Evolutionary conservation across 73 alveolate genomes (phyloP).

Genomic region (Paramecium bursaria): DNA sequence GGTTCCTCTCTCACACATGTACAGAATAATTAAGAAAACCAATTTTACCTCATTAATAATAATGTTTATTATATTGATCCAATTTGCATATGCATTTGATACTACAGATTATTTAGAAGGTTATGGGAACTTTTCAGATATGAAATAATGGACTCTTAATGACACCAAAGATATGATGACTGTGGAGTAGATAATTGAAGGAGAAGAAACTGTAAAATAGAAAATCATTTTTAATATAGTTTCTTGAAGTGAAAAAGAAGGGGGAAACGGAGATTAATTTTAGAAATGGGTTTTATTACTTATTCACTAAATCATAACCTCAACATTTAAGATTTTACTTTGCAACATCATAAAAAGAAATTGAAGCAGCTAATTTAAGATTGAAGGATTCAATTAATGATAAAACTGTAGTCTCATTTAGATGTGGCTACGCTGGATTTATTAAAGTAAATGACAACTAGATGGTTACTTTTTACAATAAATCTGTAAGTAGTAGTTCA

Average conservation of each 20-base stretch:
- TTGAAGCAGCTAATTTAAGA: constrained; percentile 67
- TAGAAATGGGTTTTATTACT: constrained; percentile 32
- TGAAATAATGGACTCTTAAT: constrained; percentile 48
- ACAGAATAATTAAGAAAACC: constrained; percentile 46
- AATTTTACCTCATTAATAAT: not conserved
- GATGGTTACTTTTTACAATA: constrained; percentile 68
- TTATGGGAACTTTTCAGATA: constrained; percentile 44
- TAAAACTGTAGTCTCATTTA: constrained; percentile 65
- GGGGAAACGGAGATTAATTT: constrained; percentile 32
- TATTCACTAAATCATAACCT: constrained; percentile 37
- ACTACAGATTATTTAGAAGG: constrained; percentile 57
- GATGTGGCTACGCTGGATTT: constrained; percentile 72
- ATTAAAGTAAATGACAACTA: constrained; percentile 68
- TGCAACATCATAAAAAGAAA: constrained; percentile 56
- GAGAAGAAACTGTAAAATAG: not conserved
- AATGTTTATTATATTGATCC: not conserved
- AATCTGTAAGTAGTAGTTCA: constrained; percentile 40
- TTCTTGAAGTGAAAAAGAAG: not conserved
- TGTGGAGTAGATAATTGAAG: not conserved
- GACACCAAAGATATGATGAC: constrained; percentile 5
- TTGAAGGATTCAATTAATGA: constrained; percentile 51
- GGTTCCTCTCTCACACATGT: constrained; percentile 54
- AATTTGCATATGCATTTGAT: not conserved
- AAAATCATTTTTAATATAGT: not conserved
- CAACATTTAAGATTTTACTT: constrained; percentile 57